Base-by-base conservation (phyloP, 805 yeast species). In the Saccharomycopsis sp. region DNA sequence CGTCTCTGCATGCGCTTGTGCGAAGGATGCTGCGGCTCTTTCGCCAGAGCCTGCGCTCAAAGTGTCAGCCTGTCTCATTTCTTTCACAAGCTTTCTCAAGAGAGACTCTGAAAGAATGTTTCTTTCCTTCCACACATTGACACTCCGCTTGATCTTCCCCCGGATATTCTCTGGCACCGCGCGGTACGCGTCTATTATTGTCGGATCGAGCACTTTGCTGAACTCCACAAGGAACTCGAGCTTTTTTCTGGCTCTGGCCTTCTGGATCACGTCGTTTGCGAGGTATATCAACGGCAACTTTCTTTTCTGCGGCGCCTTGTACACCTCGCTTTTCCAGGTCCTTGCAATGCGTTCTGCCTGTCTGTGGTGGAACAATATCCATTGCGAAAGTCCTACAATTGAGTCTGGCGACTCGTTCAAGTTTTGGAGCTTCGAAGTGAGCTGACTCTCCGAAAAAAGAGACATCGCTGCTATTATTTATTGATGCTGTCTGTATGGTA, bases 241-340 rank as follows among this genome's bases (percentile, higher is more conserved):
- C 64, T 79, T 82, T 59, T 79, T 76, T 64, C 83, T 81, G 37
- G 85, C 83, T 59, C 84, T 76, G 2, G 91, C 82, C 67, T 87
- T 87, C 69, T 89, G 97, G 1, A 89, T 85, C 21, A 89, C 84
- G 63, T 89, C 97, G 68, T 89, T 89, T 54, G 87, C 85, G 14
- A 89, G 73, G 65, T 89, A 89, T 23, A 89, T 75, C 57, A 86
- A 70, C 1, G 85, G 76, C 54, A 85, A 74, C 59, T 77, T 79
- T 64, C 79, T 75, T 53, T 70, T 70, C n/a, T 66, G 63, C 16
- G 75, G 71, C 3, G 71, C 69, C 4, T 64, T 62, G 34, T 63
- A 55, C 0, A 79, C 63, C 55, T 70, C 73, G 24, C 67, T 64
- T 7, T 74, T 68, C 90, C 90, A 85, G 3, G 77, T 71, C 24